Evolutionary conservation across 495 filamentous ascomycete genomes (phyloP).

Genomic region (Penicilliopsis zonata): DNA sequence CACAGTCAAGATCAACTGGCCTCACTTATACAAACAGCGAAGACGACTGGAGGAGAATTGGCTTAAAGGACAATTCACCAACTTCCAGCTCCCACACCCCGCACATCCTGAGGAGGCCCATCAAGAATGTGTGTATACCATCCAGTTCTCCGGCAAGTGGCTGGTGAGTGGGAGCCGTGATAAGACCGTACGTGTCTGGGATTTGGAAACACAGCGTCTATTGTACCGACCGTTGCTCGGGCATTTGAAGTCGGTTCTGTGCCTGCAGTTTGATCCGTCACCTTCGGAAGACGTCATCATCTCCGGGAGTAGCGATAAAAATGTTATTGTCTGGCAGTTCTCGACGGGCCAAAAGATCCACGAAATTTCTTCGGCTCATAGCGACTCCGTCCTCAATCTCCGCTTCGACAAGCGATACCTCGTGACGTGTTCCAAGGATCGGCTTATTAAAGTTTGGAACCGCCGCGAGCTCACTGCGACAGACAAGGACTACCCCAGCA

Average conservation of each 20-base stretch:
- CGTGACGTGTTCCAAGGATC: constrained; percentile 95
- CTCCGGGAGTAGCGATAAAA: constrained; percentile 83
- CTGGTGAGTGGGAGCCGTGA: constrained; percentile 93
- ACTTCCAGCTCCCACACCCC: constrained; percentile 84
- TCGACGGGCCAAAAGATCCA: constrained; percentile 75
- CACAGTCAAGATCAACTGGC: constrained; percentile 27
- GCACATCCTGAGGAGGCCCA: constrained; percentile 74
- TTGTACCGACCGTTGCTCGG: constrained; percentile 57
- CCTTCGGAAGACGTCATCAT: constrained; percentile 84
- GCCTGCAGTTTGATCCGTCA: constrained; percentile 91
- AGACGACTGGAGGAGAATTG: constrained; percentile 82
- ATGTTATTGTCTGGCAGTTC: constrained; percentile 86
- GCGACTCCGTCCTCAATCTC: constrained; percentile 89
- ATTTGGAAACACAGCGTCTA: constrained; percentile 69
- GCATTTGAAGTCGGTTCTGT: constrained; percentile 80
- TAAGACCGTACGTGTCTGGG: constrained; percentile 79
- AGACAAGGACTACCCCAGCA: constrained; percentile 52
- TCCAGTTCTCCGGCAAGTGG: constrained; percentile 75
- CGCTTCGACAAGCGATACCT: constrained; percentile 83
- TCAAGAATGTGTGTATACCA: constrained; percentile 85
- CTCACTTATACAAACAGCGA: constrained; percentile 81
- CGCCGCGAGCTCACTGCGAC: constrained; percentile 55
- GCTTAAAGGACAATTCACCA: constrained; percentile 66
- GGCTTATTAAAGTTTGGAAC: constrained; percentile 91
- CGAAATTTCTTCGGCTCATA: constrained; percentile 61